Base-by-base conservation (phyloP, 2,329 filamentous ascomycete species). In the Fusarium graminum region DNA sequence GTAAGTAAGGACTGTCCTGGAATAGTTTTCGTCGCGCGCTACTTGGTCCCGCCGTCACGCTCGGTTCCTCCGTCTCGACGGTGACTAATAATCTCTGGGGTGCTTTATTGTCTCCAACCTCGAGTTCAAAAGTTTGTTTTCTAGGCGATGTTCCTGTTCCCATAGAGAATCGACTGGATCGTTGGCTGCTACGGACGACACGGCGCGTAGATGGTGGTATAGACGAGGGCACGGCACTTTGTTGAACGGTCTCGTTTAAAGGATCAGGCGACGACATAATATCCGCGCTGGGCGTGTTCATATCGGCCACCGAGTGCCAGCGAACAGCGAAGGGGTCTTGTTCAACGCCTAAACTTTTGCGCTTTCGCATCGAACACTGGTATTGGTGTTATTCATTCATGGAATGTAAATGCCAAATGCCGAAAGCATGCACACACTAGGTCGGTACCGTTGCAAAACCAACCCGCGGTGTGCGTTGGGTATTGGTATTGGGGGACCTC, bases 71-170 rank as follows among this genome's bases (percentile, higher is more conserved):
- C 4, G 84, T 82, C 73, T 88, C 85, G 51, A 87, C 84, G 11
- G 86, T 87, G 51, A 87, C 84, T 42, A 80, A 77, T 41, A 88
- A 78, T 57, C 79, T 81, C 72, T 86, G 83, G 4, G 85, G 84
- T 44, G 83, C 80, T 43, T 73, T 74, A 36, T 79, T 78, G 67
- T 83, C 77, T 44, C 85, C 85, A 26, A 85, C 83, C 64, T 87
- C 83, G 32, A 87, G 80, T 73, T 86, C 82, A 63, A 87, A 87
- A 42, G 79, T 86, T 70, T 83, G 85, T 76, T 86, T 87, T 46
- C 84, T 78, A 38, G 86, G 85, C 40, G 85, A 86, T 16, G 63
- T 60, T 36, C 65, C 71, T 55, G 80, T 71, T 30, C 58, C 52
- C 41, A 49, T 45, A 17, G 80, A 76, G 22, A 81, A 78, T 28